Conservation (phyloP, 2,329 filamentous ascomycete genomes). For the Furcasterigmium furcatum region DNA sequence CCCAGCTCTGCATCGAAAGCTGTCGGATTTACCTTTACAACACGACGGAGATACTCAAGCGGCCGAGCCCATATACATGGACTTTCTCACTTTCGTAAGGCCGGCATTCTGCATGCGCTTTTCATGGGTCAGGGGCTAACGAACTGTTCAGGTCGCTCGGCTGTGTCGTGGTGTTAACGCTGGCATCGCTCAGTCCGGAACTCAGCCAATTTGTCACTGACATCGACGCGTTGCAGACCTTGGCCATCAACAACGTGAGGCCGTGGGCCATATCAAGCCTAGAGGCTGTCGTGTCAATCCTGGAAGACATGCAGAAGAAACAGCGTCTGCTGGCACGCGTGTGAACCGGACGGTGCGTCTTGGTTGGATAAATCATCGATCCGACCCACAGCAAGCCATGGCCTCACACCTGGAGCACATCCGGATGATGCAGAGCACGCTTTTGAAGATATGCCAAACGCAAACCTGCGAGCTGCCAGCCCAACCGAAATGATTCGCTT, state of each 20-base stretch:
- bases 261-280: constrained; percentile 23
- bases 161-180: constrained; percentile 24
- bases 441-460: no score
- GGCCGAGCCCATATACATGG: constrained; percentile 28
- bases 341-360: no score
- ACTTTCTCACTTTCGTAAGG: constrained; percentile 27
- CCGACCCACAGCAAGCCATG: no score
- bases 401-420: no score
- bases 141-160: constrained; percentile 21
- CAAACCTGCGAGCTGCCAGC: no score
- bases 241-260: constrained; percentile 20
- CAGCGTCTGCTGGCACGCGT: constrained; percentile 1
- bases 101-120: not conserved
- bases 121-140: not conserved
- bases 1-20: constrained; percentile 23
- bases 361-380: no score
- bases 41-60: constrained; percentile 18
- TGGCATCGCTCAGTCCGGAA: constrained; percentile 21
- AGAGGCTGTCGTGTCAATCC: constrained; percentile 20
- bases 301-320: constrained; percentile 24
- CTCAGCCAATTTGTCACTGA: constrained; percentile 22
- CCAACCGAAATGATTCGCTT: no score
- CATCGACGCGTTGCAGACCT: constrained; percentile 22
- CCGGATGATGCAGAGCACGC: no score
- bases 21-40: constrained; percentile 24